Evolutionary conservation across 169 alveolate species (phyloP).

Genomic region (Eimeria maxima): DNA sequence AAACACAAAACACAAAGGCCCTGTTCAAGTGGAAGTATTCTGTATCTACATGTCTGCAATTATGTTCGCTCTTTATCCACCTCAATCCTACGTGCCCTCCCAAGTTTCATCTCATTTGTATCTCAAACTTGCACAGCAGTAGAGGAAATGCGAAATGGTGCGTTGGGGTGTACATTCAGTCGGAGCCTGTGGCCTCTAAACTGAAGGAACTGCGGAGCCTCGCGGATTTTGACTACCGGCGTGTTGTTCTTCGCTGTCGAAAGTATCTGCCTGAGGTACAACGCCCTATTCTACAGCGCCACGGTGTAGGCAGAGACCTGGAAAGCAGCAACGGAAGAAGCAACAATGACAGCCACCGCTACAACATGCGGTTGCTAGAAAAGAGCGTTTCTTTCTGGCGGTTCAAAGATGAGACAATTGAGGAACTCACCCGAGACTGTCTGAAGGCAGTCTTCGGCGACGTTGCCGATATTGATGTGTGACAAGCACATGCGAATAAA

Average conservation of each 20-base stretch:
- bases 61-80: too few species aligned
- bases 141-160: background rate
- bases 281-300: constrained; percentile 56
- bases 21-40: too few species aligned
- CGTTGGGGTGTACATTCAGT: background rate
- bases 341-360: background rate
- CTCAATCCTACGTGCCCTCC: too few species aligned
- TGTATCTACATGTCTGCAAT: too few species aligned
- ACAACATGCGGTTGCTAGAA: constrained; percentile 49
- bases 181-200: constrained; percentile 33
- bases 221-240: constrained; percentile 75
- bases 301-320: constrained; percentile 15
- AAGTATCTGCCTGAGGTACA: constrained; percentile 80
- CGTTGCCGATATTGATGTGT: constrained; percentile 63
- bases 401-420: constrained; percentile 9
- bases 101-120: too few species aligned
- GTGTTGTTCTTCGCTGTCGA: constrained; percentile 62
- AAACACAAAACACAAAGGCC: background rate
- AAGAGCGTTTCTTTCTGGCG: constrained; percentile 74
- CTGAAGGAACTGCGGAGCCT: constrained; percentile 40
- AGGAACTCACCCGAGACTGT: constrained; percentile 63
- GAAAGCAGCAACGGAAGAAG: background rate
- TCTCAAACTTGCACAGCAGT: too few species aligned
- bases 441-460: constrained; percentile 81
- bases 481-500: too few species aligned